A percentile compares a stretch with the other conserved stretches of the same genome.
Evolutionary conservation across 768 basidiomycete genomes (phyloP).

Genomic region (Tylopilus vinaceipallidus): DNA sequence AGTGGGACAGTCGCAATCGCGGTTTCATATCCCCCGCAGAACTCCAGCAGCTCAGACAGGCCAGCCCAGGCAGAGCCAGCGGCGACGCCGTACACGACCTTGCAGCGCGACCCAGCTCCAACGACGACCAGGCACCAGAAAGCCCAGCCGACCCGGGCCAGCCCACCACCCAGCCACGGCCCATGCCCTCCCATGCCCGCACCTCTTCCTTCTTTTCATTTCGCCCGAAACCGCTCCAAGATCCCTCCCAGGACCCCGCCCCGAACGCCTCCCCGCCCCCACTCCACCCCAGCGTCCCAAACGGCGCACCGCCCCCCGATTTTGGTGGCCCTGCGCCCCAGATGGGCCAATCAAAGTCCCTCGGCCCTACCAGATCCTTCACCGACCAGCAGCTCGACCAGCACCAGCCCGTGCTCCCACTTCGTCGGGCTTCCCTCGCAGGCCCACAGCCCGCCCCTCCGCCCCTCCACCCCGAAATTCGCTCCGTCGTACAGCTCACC

Average conservation of each 20-base stretch:
- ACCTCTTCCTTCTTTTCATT: slow-evolving; percentile 70
- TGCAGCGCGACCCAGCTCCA: slow-evolving; percentile 27
- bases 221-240: slow-evolving; percentile 44
- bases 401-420: slow-evolving; percentile 13
- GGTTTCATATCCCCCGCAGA: slow-evolving; percentile 35
- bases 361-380: slow-evolving; percentile 27
- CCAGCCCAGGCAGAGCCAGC: slow-evolving; percentile 28
- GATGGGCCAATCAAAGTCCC: slow-evolving; percentile 34
- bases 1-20: slow-evolving; percentile 36
- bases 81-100: slow-evolving; percentile 35
- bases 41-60: slow-evolving; percentile 34
- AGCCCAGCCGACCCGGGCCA: slow-evolving; percentile 15
- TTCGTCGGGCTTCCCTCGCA: slow-evolving; percentile 20
- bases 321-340: slow-evolving; percentile 25
- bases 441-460: slow-evolving; percentile 26
- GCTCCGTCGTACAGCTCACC: slow-evolving; percentile 72
- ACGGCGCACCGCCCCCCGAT: slow-evolving; percentile 14
- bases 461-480: slow-evolving; percentile 76
- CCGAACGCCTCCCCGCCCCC: slow-evolving; percentile 16
- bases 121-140: slow-evolving; percentile 19
- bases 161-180: slow-evolving; percentile 22
- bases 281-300: slow-evolving; percentile 15
- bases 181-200: slow-evolving; percentile 44
- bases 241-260: slow-evolving; percentile 20
- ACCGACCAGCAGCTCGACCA: slow-evolving; percentile 24